Base-by-base conservation (phyloP, 2,329 filamentous ascomycete species). In the Grosmannia huntii region DNA sequence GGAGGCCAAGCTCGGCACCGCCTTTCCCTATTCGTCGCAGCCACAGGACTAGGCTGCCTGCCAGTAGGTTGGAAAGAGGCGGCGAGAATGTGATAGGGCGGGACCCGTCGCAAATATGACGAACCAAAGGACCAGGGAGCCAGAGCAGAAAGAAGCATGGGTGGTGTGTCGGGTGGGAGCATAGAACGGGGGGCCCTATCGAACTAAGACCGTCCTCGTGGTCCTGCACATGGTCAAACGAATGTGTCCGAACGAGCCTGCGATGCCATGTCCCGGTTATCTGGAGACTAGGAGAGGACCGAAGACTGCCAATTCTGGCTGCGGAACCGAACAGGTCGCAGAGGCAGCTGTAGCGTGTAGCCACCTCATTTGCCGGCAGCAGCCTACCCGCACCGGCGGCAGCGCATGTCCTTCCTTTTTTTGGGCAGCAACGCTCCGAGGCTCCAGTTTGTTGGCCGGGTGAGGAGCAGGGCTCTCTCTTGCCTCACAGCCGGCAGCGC, bases 381-480 rank as follows among this genome's bases (percentile, higher is more conserved):
- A n/a, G 31, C 49, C 27, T 31, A 33, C 49, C 19, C 36, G n/a
- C 33, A 5, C 19, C 52, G 33, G 52, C 52, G 19, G 21, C 31
- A 41, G n/a, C 16, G 25, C 27, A 12, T 12, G 7, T 28, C 46
- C 48, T 36, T 38, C 33, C n/a, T n/a, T 52, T 48, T 19, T 50
- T 62, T 57, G 59, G 61, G 60, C 59, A 60, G 36, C 58, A 57
- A 60, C 57, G 48, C 50, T 23, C 44, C 21, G 41, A 38, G 5
- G 28, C 36, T 36, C 28, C 33, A 46, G 41, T 55, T 58, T 50
- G 49, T 56, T 58, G 57, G 54, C 55, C 25, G 25, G 48, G 11
- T 51, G 12, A 51, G 49, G 23, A 51, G 49, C 25, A 16, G 14
- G 36, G 36, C 31, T 33, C 31, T 33, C 31, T 33, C 31, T 33